Conservation (phyloP, 768 basidiomycete species). For the Chalciporus pseudorubinellus region DNA sequence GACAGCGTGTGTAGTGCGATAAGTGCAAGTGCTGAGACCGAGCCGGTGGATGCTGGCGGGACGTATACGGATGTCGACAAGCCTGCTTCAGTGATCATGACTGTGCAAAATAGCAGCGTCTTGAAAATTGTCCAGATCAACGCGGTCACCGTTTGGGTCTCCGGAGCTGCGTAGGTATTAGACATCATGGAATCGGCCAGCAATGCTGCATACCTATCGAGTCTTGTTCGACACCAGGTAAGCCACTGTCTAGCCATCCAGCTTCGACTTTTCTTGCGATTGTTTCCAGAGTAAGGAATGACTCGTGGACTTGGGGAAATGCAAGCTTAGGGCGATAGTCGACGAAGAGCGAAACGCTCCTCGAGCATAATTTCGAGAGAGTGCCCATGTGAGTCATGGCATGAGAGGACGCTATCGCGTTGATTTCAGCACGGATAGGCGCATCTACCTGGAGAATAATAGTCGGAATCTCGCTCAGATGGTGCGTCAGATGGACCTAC, state of each 20-base stretch:
- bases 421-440: conserved; percentile 35
- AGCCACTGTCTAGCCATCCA: conserved; percentile 45
- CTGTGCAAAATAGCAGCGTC: conserved; percentile 67
- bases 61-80: conserved; percentile 55
- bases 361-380: conserved; percentile 40
- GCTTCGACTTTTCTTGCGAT: conserved; percentile 45
- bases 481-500: conserved; percentile 3
- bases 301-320: conserved; percentile 27
- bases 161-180: conserved; percentile 36
- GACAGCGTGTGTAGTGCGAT: conserved; percentile 56
- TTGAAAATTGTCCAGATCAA: conserved; percentile 69
- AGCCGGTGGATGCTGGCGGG: conserved; percentile 37
- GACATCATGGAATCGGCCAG: conserved; percentile 5
- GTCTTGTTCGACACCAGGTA: conserved; percentile 26
- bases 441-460: conserved; percentile 28
- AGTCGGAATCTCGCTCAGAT: not conserved
- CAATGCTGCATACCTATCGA: conserved; percentile 35
- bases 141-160: conserved; percentile 44
- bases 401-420: conserved; percentile 34
- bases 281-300: conserved; percentile 27
- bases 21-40: conserved; percentile 51
- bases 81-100: conserved; percentile 67
- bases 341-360: conserved; percentile 32
- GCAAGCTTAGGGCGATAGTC: conserved; percentile 33
- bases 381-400: conserved; percentile 38